Conservation (phyloP, 1,284 basidiomycete genomes). For the Cutaneotrichosporon cyanovorans region DNA sequence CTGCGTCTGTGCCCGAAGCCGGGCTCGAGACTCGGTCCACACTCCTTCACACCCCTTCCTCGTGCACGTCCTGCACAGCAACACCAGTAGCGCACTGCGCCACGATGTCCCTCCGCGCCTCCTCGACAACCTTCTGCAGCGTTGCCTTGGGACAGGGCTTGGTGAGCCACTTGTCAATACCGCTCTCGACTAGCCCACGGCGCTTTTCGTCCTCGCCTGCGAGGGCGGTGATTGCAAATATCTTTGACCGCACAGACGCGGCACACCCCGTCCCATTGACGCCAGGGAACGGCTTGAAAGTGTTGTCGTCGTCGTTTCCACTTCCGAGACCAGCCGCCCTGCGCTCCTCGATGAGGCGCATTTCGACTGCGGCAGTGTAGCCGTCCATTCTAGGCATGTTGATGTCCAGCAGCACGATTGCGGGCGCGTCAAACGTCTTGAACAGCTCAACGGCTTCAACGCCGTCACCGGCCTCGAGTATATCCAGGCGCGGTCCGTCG, state of each 20-base stretch:
- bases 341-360: conserved; percentile 32
- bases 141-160: conserved; percentile 36
- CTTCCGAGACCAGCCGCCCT: background rate
- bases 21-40: too few species aligned
- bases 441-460: conserved; percentile 37
- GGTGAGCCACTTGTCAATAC: conserved; percentile 38
- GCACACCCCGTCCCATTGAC: too few species aligned
- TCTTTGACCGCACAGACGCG: conserved; percentile 20
- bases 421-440: conserved; percentile 19
- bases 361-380: conserved; percentile 34
- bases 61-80: too few species aligned
- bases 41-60: too few species aligned
- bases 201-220: conserved; percentile 34
- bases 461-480: conserved; percentile 39
- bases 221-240: conserved; percentile 44
- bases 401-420: conserved; percentile 41
- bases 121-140: conserved; percentile 27
- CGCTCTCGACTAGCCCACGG: conserved; percentile 37
- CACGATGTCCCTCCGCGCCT: conserved; percentile 15
- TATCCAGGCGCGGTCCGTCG: conserved; percentile 15
- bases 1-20: too few species aligned
- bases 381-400: conserved; percentile 46
- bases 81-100: too few species aligned
- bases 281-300: too few species aligned
- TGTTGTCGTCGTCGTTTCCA: background rate